Conservation (phyloP, 768 basidiomycete genomes). For the Suillus weaverae region DNA sequence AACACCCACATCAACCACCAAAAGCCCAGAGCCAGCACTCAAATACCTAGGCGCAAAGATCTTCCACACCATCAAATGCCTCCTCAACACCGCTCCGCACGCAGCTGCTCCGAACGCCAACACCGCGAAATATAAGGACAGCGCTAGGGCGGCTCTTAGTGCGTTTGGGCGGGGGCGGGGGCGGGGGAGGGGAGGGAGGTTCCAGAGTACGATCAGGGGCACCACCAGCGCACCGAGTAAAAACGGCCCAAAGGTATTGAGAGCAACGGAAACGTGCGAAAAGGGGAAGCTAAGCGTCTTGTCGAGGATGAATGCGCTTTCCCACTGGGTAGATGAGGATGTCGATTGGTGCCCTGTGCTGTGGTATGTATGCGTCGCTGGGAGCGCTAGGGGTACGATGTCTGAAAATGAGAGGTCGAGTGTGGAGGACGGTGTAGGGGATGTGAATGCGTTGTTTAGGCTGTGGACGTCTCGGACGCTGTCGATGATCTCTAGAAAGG, state of each 20-base stretch:
- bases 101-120: slow-evolving; percentile 69
- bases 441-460: slow-evolving; percentile 51
- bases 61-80: slow-evolving; percentile 99
- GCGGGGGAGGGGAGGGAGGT: slow-evolving; percentile 74
- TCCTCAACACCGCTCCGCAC: slow-evolving; percentile 70
- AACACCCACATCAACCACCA: slow-evolving; percentile 71
- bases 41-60: slow-evolving; percentile 97
- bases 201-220: slow-evolving; percentile 55
- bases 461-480: slow-evolving; percentile 70
- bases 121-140: slow-evolving; percentile 68
- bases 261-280: slow-evolving; percentile 68
- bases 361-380: slow-evolving; percentile 78
- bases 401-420: slow-evolving; percentile 59
- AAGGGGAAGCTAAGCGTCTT: slow-evolving; percentile 67
- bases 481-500: slow-evolving; percentile 79
- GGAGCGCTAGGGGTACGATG: slow-evolving; percentile 68
- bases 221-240: not conserved
- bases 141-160: slow-evolving; percentile 56
- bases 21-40: slow-evolving; percentile 62
- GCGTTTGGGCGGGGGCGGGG: slow-evolving; percentile 35
- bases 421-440: slow-evolving; percentile 46
- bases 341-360: slow-evolving; percentile 91
- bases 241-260: slow-evolving; percentile 68
- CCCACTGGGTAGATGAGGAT: slow-evolving; percentile 92
- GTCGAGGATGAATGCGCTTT: slow-evolving; percentile 82